Conservation (phyloP, 192 early-diverging fungal species). For the Coemansia umbellata region DNA sequence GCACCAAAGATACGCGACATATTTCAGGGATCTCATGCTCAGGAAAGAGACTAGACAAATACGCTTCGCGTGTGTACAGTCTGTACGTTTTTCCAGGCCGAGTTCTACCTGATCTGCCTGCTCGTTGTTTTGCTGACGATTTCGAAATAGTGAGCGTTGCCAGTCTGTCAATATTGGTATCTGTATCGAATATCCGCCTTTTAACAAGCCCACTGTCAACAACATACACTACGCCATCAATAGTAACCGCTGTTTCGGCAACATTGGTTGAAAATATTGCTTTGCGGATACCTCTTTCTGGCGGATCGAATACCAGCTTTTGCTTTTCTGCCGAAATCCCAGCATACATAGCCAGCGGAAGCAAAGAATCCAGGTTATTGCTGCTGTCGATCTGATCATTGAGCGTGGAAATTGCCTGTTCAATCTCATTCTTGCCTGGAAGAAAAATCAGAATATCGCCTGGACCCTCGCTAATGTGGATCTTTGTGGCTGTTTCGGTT, state of each 20-base stretch:
- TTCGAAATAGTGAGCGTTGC: conserved; percentile 84
- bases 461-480: conserved; percentile 87
- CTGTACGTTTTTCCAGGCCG: conserved; percentile 91
- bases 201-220: conserved; percentile 93
- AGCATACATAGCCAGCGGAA: conserved; percentile 83
- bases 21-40: conserved; percentile 92
- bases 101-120: conserved; percentile 90
- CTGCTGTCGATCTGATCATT: conserved; percentile 56
- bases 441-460: conserved; percentile 93
- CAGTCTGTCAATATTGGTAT: conserved; percentile 88
- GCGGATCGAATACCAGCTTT: conserved; percentile 84
- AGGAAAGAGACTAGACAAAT: conserved; percentile 80
- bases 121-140: conserved; percentile 86
- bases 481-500: conserved; percentile 83
- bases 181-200: conserved; percentile 86
- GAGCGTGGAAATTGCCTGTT: conserved; percentile 60
- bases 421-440: conserved; percentile 94
- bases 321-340: conserved; percentile 85
- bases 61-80: conserved; percentile 87
- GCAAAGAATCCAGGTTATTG: conserved; percentile 58
- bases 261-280: conserved; percentile 94
- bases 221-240: conserved; percentile 93
- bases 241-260: conserved; percentile 94
- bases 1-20: conserved; percentile 80
- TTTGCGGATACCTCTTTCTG: conserved; percentile 76